Conservation (phyloP, 1,284 basidiomycete species). For the Leccinum cinnamomeum region DNA sequence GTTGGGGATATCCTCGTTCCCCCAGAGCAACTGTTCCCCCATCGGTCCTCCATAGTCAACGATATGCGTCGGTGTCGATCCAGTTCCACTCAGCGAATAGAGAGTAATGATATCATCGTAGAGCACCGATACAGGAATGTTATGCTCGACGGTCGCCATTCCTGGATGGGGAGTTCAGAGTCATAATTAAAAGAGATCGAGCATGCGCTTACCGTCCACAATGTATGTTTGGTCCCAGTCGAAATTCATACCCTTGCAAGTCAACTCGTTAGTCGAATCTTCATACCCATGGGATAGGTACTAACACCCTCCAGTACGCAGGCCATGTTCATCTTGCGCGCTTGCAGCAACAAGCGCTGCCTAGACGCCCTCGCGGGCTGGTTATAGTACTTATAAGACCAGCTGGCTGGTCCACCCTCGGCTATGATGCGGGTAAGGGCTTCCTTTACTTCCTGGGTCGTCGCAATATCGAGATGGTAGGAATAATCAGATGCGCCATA, state of each 20-base stretch:
- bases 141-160: constrained; percentile 77
- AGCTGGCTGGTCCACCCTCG: constrained; percentile 63
- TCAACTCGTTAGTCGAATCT: constrained; percentile 3
- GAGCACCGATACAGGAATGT: constrained; percentile 60
- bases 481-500: constrained; percentile 57
- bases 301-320: constrained; percentile 55
- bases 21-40: constrained; percentile 71
- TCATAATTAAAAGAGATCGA: background rate
- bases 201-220: constrained; percentile 52
- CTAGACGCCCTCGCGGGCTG: constrained; percentile 68
- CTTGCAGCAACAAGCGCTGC: constrained; percentile 61
- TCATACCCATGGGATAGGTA: background rate
- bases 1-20: constrained; percentile 59
- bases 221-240: constrained; percentile 78
- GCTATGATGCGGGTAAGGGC: constrained; percentile 66
- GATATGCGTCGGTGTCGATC: constrained; percentile 68
- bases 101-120: constrained; percentile 68
- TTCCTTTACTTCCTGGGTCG: constrained; percentile 58
- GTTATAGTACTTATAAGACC: constrained; percentile 78
- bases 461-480: constrained; percentile 62
- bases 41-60: constrained; percentile 69
- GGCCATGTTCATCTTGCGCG: constrained; percentile 62
- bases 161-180: constrained; percentile 41
- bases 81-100: constrained; percentile 66
- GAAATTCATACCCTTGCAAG: constrained; percentile 60